A percentile compares a stretch with the other conserved stretches of the same genome.
Evolutionary conservation across 2,329 filamentous ascomycete species (phyloP).

Genomic region (Bipolaris cookei): DNA sequence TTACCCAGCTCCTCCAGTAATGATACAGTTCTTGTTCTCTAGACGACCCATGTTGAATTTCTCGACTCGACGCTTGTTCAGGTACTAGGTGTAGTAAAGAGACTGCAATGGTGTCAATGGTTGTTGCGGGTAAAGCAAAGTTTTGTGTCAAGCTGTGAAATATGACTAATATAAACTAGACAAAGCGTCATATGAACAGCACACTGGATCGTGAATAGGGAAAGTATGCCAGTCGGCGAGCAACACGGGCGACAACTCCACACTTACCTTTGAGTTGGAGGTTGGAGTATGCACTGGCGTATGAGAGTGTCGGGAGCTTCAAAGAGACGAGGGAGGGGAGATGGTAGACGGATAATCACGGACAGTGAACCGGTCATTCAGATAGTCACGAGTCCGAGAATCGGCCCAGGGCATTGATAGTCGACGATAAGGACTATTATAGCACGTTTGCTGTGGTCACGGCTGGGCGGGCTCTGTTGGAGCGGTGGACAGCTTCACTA

Average conservation of each 20-base stretch:
- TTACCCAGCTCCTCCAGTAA: slow-evolving; percentile 87
- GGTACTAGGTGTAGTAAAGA: slow-evolving; percentile 3
- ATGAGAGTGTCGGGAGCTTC: slow-evolving; percentile 1
- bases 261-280: slow-evolving; percentile 16
- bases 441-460: slow-evolving; percentile 18
- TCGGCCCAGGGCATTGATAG: slow-evolving; percentile 40
- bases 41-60: slow-evolving; percentile 58
- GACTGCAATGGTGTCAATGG: slow-evolving; percentile 21
- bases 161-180: slow-evolving; percentile 43
- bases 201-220: slow-evolving; percentile 16
- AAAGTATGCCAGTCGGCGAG: slow-evolving; percentile 21
- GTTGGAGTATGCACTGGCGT: slow-evolving; percentile 9
- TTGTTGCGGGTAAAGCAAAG: slow-evolving; percentile 17
- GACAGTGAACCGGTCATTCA: slow-evolving; percentile 10
- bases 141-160: slow-evolving; percentile 30
- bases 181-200: slow-evolving; percentile 24
- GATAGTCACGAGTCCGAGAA: slow-evolving; percentile 31
- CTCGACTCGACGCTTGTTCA: slow-evolving; percentile 10
- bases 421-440: slow-evolving; percentile 39
- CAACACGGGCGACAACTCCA: slow-evolving; percentile 6
- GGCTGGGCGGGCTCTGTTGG: slow-evolving; percentile 10
- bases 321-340: slow-evolving; percentile 8
- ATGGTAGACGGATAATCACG: slow-evolving; percentile 24
- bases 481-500: slow-evolving; percentile 24
- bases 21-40: slow-evolving; percentile 71